Conservation (phyloP, 257 asterid genomes). For the Penstemon eatonii region DNA sequence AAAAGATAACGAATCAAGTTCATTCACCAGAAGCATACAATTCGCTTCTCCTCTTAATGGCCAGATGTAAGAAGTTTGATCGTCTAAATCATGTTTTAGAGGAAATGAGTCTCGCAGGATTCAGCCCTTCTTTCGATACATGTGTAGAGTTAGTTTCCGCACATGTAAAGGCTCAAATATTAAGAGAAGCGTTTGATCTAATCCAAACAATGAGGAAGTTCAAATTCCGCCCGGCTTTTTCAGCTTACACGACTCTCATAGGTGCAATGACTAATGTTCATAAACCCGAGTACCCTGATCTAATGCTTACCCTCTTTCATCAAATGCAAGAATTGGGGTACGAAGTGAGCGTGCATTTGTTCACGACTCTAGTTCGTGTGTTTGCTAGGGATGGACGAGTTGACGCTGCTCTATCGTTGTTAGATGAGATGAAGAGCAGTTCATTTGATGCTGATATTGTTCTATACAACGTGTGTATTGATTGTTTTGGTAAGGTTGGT, state of each 20-base stretch:
- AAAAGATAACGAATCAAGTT: slow-evolving; percentile 50
- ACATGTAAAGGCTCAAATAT: slow-evolving; percentile 50
- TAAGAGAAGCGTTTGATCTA: slow-evolving; percentile 65
- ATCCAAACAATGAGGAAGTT: slow-evolving; percentile 81
- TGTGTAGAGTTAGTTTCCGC: slow-evolving; percentile 61
- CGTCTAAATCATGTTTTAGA: slow-evolving; percentile 60
- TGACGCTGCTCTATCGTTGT: slow-evolving; percentile 79
- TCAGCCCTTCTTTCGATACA: slow-evolving; percentile 57
- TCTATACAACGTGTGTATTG: slow-evolving; percentile 87
- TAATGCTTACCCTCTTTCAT: slow-evolving; percentile 76
- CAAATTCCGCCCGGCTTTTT: slow-evolving; percentile 85
- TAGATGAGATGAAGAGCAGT: slow-evolving; percentile 86
- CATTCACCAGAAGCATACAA: slow-evolving; percentile 72
- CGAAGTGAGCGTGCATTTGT: slow-evolving; percentile 78
- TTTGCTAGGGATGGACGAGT: slow-evolving; percentile 86
- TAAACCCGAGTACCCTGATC: slow-evolving; percentile 60
- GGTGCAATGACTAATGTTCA: slow-evolving; percentile 68
- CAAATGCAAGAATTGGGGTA: slow-evolving; percentile 96
- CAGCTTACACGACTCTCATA: slow-evolving; percentile 88
- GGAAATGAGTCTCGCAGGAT: slow-evolving; percentile 90
- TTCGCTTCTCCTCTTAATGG: slow-evolving; percentile 69
- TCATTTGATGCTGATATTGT: slow-evolving; percentile 79
- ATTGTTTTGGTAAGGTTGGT: slow-evolving; percentile 90
- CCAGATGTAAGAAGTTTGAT: slow-evolving; percentile 57
- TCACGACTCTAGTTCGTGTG: slow-evolving; percentile 76